A percentile compares a stretch with the other conserved stretches of the same genome.
These are phyloP conservation scores for Ustulina deusta DNA, from an alignment of 2,329 filamentous ascomycete species.

Conservation along the genomic window DNA sequence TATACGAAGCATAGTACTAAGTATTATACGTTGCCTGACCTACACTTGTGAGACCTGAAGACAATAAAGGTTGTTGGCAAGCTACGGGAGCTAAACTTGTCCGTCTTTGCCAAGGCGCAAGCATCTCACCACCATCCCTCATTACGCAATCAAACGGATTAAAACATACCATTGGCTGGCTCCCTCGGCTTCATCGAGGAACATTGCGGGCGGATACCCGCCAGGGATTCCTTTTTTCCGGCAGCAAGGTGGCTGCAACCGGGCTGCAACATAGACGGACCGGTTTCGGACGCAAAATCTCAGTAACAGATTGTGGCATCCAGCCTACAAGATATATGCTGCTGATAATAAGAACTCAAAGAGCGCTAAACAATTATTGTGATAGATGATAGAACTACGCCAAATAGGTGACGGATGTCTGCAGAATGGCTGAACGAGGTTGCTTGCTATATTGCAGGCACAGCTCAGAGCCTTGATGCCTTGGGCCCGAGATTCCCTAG, in stretches of 20 bases:
- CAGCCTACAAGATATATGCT: constrained; percentile 8
- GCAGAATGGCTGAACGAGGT: not conserved
- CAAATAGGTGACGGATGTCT: constrained; percentile 4
- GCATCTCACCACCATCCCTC: constrained; percentile 20
- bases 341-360: not conserved
- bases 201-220: constrained; percentile 33
- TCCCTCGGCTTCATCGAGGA: constrained; percentile 32
- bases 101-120: constrained; percentile 21
- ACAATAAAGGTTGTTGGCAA: constrained; percentile 5
- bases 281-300: constrained; percentile 34
- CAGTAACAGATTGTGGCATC: constrained; percentile 12
- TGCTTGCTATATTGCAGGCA: constrained; percentile 21
- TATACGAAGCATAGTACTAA: not conserved
- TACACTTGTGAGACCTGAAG: not conserved
- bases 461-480: constrained; percentile 5
- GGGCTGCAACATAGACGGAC: constrained; percentile 34
- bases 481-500: constrained; percentile 8
- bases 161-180: constrained; percentile 28
- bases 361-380: constrained; percentile 4
- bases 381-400: constrained; percentile 1
- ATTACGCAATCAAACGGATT: constrained; percentile 32
- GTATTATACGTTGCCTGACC: not conserved
- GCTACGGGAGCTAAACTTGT: constrained; percentile 1
- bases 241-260: constrained; percentile 35
- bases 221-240: constrained; percentile 28